Base-by-base conservation (phyloP, 257 asterid species). In the Rauvolfia tetraphylla region DNA sequence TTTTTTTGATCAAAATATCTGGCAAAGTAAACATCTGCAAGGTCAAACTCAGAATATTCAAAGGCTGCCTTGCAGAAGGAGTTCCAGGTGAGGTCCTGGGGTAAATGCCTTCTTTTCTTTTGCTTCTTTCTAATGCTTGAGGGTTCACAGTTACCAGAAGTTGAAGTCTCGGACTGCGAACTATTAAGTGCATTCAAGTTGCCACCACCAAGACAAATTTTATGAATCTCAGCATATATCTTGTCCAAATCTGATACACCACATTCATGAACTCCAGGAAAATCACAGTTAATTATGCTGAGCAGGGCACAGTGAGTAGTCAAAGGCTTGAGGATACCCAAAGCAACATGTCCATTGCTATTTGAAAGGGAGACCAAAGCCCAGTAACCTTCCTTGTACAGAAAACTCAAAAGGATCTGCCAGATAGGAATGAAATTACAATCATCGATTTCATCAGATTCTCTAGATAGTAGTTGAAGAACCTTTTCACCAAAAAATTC, bases 371-470 rank as follows among this genome's bases (percentile, higher is more conserved):
- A 86, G 73, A 95, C 89, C 58, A 79, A 68, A 71, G 92, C 98
- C 80, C 88, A 87, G 79, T 65, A 95, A 59, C 96, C 87, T 71
- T 87, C 89, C 63, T 36, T 73, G 69, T 87, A 81, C 44, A 95
- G 90, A 86, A 90, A 95, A 80, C 91, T 89, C 87, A 92, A 80
- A 79, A 95, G 78, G 76, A 92, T 87, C 86, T 90, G 93, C 98
- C 99, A 95, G 73, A 84, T 83, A 17, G 96, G 93, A 25, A 82
- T 20, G 36, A 85, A 79, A 79, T 80, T 84, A 76, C 74, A 70
- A 48, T 14, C 71, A 66, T 78, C 23, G 41, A 75, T 73, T 34
- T 81, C 88, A 68, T 86, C 85, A 81, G 81, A 81, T 77, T 84
- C 97, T 65, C 69, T 82, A n/a, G 83, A 90, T 79, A 93, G 79